Conservation (phyloP, 306 rosid genomes). For the Quercus robur region DNA sequence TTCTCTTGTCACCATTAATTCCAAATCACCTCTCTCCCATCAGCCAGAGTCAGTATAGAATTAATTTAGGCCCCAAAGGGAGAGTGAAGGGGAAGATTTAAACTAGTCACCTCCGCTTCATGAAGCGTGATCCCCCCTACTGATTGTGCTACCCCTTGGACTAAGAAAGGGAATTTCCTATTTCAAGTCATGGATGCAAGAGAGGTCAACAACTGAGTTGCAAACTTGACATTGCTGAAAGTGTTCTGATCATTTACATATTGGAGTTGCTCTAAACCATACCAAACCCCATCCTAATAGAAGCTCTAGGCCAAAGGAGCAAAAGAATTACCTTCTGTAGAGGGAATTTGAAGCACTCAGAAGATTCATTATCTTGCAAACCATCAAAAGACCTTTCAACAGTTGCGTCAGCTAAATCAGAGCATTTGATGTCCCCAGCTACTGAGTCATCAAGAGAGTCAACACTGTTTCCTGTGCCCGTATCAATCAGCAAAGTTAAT, state of each 20-base stretch:
- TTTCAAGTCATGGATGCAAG: background rate
- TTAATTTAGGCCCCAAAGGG: no score
- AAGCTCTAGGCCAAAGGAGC: background rate
- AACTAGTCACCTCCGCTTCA: no score
- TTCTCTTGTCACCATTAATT: background rate
- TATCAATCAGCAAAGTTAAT: conserved; percentile 15
- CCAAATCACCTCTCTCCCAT: background rate
- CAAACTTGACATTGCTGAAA: background rate
- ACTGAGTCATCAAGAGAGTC: conserved; percentile 20
- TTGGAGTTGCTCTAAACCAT: conserved; percentile 6
- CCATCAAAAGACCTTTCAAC: conserved; percentile 33
- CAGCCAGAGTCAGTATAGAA: no score
- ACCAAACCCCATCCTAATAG: conserved; percentile 9
- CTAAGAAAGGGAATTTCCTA: no score
- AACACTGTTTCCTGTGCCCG: conserved; percentile 21
- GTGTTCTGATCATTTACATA: background rate
- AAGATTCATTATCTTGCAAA: conserved; percentile 35
- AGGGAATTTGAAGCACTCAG: conserved; percentile 28
- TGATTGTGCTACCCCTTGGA: no score
- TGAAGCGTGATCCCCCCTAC: no score
- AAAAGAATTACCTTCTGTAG: conserved; percentile 37
- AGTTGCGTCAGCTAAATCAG: conserved; percentile 27
- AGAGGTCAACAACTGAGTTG: background rate
- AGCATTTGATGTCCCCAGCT: conserved; percentile 26
- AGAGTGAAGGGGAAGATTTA: no score